Evolutionary conservation across 129 eudicot species (phyloP), one percentile per base, ranked within the genome.

Genomic region (Saposhnikovia divaricata): DNA sequence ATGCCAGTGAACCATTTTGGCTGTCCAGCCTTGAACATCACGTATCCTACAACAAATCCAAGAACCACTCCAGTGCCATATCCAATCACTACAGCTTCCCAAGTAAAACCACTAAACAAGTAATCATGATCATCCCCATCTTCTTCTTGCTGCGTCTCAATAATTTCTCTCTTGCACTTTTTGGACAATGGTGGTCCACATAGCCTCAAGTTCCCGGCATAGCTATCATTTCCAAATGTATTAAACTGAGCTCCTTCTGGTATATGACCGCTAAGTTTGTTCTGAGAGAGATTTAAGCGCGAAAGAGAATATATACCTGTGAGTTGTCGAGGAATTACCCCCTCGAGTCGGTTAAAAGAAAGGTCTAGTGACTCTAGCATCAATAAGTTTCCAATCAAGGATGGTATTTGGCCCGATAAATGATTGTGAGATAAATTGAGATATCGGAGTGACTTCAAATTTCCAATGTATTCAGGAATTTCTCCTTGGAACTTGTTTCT

Each of bases 1-100:
- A 72, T 19, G 18, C 31, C 51, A 8, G 7, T 21, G 23, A 72
- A 19, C 34, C 51, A 72, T 42, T 72, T 72, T 10, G 76, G 51
- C 9, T 23, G 23, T 3, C 76, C 51, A 1, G 5, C 76, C 46
- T 28, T 25, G 63, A 79, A 69, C 76, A 79, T 45, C 2, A 45
- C 1, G 48, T 66, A 80, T 71, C 82, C 77, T 25, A 48, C 53
- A 12, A 48, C 9, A 27, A 70, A 71, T 34, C 82, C 77, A 4
- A 71, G 2, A 0, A 63, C 28, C 13, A 38, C 48, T 71, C 82
- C 77, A 38, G 25, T 4, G 4, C 77, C 27, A 37, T 80, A 80
- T 38, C 82, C 82, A 47, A 80, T 23, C 23, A 70, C 31, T 50
- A 71, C 82, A 1, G 53, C 38, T 47, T 46, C 27, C 82, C 82